Conservation (phyloP, 495 filamentous ascomycete species). For the Amphirosellinia nigrospora region DNA sequence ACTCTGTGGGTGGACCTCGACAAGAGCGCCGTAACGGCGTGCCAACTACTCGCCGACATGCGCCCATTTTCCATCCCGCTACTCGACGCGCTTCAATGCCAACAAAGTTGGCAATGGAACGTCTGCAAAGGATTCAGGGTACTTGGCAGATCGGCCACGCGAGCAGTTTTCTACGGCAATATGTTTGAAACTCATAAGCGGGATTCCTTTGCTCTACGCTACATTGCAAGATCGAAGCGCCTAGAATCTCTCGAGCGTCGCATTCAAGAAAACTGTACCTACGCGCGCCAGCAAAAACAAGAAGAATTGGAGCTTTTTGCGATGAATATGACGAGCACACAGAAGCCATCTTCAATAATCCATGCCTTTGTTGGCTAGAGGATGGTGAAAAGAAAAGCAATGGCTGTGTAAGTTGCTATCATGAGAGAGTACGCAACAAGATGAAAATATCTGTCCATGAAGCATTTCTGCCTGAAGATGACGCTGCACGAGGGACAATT, state of each 20-base stretch:
- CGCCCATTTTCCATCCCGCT: constrained; percentile 50
- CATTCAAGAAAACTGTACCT: constrained; percentile 39
- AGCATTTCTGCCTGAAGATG: constrained; percentile 49
- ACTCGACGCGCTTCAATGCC: constrained; percentile 58
- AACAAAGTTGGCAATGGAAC: constrained; percentile 49
- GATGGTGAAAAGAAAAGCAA: constrained; percentile 43
- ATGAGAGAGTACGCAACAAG: constrained; percentile 27
- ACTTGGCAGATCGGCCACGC: constrained; percentile 48
- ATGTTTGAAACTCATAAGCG: constrained; percentile 52
- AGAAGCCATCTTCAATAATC: constrained; percentile 38
- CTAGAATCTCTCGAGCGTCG: constrained; percentile 37
- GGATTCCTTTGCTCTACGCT: constrained; percentile 54
- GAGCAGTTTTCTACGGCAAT: constrained; percentile 29
- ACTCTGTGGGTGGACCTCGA: constrained; percentile 55
- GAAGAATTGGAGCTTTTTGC: constrained; percentile 46
- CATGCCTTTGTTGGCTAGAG: constrained; percentile 31
- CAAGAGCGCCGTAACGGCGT: constrained; percentile 36
- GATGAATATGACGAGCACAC: constrained; percentile 47
- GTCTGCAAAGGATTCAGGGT: constrained; percentile 54
- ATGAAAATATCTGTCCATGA: constrained; percentile 53
- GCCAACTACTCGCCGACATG: constrained; percentile 45
- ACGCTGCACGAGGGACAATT: constrained; percentile 35
- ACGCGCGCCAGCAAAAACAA: constrained; percentile 41
- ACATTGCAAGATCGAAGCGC: constrained; percentile 41
- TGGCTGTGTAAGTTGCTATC: constrained; percentile 33